These are phyloP conservation scores for Capronia epimyces DNA, from an alignment of 2,329 filamentous ascomycete species.

Conservation along the genomic window DNA sequence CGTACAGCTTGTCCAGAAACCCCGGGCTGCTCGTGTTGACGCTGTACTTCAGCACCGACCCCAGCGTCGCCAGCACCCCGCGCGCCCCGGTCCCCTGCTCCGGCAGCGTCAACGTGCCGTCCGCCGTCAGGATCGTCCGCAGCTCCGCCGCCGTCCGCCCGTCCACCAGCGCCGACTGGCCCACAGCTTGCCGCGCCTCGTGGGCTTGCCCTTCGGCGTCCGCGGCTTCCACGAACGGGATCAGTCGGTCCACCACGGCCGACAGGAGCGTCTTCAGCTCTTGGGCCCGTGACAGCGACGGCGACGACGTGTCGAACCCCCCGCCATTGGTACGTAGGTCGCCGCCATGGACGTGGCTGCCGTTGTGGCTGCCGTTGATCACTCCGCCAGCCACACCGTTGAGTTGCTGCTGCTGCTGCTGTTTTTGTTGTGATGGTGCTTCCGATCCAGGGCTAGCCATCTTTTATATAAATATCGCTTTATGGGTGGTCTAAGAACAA, in stretches of 20 bases:
- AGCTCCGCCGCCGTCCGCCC: slow-evolving; percentile 47
- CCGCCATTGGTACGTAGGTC: too few relatives aligned
- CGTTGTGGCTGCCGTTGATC: too few relatives aligned
- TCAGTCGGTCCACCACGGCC: slow-evolving; percentile 41
- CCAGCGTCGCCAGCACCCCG: slow-evolving; percentile 66
- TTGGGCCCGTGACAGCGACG: slow-evolving; percentile 13
- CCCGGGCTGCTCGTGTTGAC: slow-evolving; percentile 99
- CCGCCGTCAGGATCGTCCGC: slow-evolving; percentile 37
- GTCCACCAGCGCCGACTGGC: slow-evolving; percentile 57
- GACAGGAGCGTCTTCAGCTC: slow-evolving; percentile 19
- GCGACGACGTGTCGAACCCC: too few relatives aligned
- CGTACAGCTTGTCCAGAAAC: slow-evolving; percentile 91
- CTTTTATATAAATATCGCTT: too few relatives aligned
- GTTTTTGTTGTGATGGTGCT: too few relatives aligned
- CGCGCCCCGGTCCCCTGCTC: slow-evolving; percentile 58
- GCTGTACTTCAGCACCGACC: slow-evolving; percentile 70
- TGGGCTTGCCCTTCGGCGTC: slow-evolving; percentile 33
- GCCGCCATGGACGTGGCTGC: too few relatives aligned
- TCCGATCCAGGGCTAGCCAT: too few relatives aligned
- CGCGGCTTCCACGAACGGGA: slow-evolving; percentile 43
- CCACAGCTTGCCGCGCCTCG: slow-evolving; percentile 42
- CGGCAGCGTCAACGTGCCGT: slow-evolving; percentile 46
- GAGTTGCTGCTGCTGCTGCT: too few relatives aligned
- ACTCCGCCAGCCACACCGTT: too few relatives aligned
- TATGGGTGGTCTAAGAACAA: too few relatives aligned